These are phyloP conservation scores for Ballota nigra DNA, from an alignment of 257 asterid genomes.

Conservation along the genomic window DNA sequence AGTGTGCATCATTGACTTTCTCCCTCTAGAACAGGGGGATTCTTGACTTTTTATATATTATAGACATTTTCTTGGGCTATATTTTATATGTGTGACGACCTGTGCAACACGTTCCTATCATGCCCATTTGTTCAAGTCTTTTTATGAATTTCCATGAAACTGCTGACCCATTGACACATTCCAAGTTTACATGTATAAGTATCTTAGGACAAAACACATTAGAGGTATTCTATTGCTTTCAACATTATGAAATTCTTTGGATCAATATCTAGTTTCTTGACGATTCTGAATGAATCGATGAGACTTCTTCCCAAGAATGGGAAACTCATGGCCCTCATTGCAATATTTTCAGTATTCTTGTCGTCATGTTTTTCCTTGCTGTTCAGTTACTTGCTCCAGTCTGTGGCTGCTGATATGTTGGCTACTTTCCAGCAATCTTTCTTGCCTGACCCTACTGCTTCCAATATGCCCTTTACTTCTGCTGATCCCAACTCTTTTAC, in stretches of 20 bases:
- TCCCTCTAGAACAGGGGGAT: neutral
- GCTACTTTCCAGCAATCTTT: neutral
- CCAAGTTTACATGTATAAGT: constrained; percentile 1
- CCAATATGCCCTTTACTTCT: neutral
- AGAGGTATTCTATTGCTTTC: neutral
- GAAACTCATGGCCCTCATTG: constrained; percentile 31
- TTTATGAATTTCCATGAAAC: neutral
- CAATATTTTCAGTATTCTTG: constrained; percentile 19
- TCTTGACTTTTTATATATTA: neutral
- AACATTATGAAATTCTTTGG: constrained; percentile 23
- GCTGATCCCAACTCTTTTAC: neutral
- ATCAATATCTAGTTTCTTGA: constrained; percentile 18
- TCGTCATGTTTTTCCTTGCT: constrained; percentile 3
- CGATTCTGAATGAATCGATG: constrained; percentile 31
- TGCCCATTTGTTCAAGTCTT: neutral
- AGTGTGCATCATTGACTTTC: neutral
- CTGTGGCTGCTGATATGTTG: constrained; percentile 7
- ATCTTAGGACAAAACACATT: neutral
- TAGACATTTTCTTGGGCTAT: neutral
- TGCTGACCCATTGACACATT: neutral
- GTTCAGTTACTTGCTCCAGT: constrained; percentile 19
- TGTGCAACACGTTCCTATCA: neutral
- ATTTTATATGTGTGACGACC: neutral
- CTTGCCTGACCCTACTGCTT: constrained; percentile 21
- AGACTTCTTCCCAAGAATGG: constrained; percentile 39